These are phyloP conservation scores for Emergomyces orientalis DNA, from an alignment of 2,329 filamentous ascomycete genomes.

Conservation along the genomic window DNA sequence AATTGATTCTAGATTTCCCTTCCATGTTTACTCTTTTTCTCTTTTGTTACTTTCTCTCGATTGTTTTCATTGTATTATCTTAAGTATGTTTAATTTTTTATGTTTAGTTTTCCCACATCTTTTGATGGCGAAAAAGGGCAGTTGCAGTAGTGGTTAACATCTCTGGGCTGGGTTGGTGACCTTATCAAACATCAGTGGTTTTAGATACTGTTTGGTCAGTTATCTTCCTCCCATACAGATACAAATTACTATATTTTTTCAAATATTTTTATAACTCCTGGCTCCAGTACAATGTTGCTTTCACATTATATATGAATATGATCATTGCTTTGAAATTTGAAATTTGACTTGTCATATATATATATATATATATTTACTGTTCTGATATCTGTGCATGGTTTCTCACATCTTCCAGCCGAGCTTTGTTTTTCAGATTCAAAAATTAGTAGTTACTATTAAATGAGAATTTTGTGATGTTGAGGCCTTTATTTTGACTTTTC, in stretches of 20 bases:
- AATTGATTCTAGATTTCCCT: slow-evolving; percentile 1
- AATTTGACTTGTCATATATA: too few relatives aligned
- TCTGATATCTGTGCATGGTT: too few relatives aligned
- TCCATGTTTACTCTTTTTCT: background rate
- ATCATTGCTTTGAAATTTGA: too few relatives aligned
- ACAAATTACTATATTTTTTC: background rate
- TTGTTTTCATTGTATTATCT: background rate
- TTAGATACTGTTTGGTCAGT: background rate
- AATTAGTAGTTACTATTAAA: too few relatives aligned
- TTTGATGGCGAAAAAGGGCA: background rate
- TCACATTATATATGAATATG: background rate
- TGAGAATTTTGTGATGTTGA: too few relatives aligned
- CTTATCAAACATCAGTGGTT: background rate
- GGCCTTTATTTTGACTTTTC: too few relatives aligned
- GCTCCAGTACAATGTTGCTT: background rate
- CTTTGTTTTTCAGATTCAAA: too few relatives aligned
- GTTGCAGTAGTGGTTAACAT: background rate
- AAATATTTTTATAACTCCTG: background rate
- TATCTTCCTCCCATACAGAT: background rate
- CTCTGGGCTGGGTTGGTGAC: background rate
- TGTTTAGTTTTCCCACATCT: background rate
- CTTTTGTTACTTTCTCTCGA: background rate
- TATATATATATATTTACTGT: too few relatives aligned
- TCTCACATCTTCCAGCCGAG: too few relatives aligned
- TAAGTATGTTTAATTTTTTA: background rate